phyloP scores from a whole-genome alignment of 2,329 filamentous ascomycete species.

The Trichoderma breve region DNA sequence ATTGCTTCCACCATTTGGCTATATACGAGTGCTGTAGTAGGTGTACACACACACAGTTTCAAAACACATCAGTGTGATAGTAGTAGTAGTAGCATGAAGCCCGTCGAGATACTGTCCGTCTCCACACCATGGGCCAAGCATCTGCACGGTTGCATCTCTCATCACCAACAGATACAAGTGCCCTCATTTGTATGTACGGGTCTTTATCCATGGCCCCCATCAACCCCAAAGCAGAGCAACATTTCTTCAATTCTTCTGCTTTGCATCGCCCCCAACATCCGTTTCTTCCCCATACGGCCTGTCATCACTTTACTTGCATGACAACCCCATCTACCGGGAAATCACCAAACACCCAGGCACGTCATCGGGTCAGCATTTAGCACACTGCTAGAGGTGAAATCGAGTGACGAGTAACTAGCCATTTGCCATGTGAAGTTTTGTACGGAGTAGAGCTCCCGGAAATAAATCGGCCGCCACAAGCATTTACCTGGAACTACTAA shows the following conservation, averaged over 20 bases:
- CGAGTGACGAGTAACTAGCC: not conserved
- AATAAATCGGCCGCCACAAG: not conserved
- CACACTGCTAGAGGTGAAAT: not conserved
- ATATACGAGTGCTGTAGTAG: not conserved
- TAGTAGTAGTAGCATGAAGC: not conserved
- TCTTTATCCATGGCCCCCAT: not conserved
- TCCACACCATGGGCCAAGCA: not conserved
- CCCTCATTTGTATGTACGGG: not conserved
- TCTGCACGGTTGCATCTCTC: not conserved
- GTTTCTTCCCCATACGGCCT: not conserved
- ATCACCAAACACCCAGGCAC: not conserved
- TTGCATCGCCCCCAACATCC: not conserved
- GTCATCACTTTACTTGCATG: conserved; percentile 5
- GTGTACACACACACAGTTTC: not conserved
- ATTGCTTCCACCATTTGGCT: not conserved
- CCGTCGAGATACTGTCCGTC: not conserved
- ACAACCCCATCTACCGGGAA: not conserved
- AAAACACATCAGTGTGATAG: not conserved
- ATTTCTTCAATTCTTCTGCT: not conserved
- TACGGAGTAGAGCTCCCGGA: not conserved
- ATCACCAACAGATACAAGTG: not conserved
- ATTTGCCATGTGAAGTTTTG: not conserved
- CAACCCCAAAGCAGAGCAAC: not conserved
- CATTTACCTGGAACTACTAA: not conserved
- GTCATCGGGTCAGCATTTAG: conserved; percentile 6